phyloP scores from a whole-genome alignment of 208 protist species.

The Crithidia bombi region DNA sequence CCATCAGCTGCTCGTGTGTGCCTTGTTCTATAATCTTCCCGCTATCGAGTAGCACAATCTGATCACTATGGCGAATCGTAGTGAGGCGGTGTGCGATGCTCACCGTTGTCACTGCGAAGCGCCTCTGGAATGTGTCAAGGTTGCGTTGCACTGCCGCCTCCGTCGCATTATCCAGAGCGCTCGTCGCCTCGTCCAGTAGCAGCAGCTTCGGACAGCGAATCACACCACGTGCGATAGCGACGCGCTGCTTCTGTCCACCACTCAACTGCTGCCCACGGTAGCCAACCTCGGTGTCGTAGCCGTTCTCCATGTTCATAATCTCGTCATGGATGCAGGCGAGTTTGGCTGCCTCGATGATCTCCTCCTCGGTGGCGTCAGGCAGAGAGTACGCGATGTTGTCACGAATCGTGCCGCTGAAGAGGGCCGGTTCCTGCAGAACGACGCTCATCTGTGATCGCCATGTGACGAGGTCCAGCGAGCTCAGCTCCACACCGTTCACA shows the following conservation, averaged over 20 bases:
- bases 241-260: conserved; percentile 77
- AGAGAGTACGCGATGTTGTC: conserved; percentile 78
- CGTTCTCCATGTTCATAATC: conserved; percentile 40
- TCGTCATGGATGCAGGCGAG: conserved; percentile 47
- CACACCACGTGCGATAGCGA: conserved; percentile 75
- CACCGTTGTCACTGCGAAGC: conserved; percentile 61
- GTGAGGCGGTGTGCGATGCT: conserved; percentile 87
- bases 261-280: conserved; percentile 63
- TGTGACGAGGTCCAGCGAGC: conserved; percentile 44
- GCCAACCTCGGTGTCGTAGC: conserved; percentile 71
- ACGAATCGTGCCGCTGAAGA: conserved; percentile 79
- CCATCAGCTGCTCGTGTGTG: conserved; percentile 80
- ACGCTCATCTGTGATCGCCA: conserved; percentile 70
- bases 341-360: conserved; percentile 45
- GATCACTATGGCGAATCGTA: conserved; percentile 74
- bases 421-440: conserved; percentile 81
- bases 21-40: conserved; percentile 80
- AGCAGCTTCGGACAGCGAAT: conserved; percentile 67
- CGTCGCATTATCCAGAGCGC: conserved; percentile 82
- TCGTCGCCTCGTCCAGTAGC: conserved; percentile 87
- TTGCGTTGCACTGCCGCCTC: conserved; percentile 73
- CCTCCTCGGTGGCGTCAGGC: conserved; percentile 42
- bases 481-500: conserved; percentile 40
- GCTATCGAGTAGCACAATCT: conserved; percentile 74
- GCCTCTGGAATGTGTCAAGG: conserved; percentile 54